These are phyloP conservation scores for Penicillium argentinense DNA, from an alignment of 495 filamentous ascomycete species.

Conservation along the genomic window DNA sequence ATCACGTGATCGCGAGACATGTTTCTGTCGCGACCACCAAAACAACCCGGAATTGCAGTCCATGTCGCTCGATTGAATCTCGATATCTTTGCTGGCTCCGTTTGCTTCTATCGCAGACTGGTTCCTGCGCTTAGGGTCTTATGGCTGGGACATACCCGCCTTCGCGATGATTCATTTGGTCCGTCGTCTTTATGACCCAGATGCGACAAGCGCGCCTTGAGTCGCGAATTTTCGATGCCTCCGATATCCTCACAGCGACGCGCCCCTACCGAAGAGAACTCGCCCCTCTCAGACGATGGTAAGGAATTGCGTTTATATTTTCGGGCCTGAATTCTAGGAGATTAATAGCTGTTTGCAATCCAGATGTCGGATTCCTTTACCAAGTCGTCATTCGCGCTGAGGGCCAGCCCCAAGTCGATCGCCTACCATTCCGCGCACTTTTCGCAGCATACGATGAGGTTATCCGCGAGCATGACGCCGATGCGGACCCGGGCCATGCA, in stretches of 20 bases:
- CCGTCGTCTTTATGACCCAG: conserved; percentile 50
- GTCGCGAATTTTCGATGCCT: conserved; percentile 60
- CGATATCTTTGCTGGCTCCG: conserved; percentile 5
- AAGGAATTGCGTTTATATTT: conserved; percentile 1
- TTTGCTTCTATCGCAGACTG: conserved; percentile 17
- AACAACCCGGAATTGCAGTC: conserved; percentile 22
- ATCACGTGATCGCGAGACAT: conserved; percentile 24
- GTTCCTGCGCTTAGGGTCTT: conserved; percentile 17
- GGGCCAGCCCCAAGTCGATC: conserved; percentile 59
- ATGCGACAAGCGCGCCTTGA: conserved; percentile 53
- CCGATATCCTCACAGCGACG: conserved; percentile 50
- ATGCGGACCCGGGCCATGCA: conserved; percentile 69
- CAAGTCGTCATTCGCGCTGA: conserved; percentile 73
- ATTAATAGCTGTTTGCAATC: conserved; percentile 9
- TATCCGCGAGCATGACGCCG: conserved; percentile 62
- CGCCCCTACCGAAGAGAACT: conserved; percentile 50
- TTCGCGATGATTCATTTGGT: conserved; percentile 48
- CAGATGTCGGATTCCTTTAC: conserved; percentile 78
- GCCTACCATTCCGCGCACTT: conserved; percentile 72
- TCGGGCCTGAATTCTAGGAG: neutral
- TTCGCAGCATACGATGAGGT: conserved; percentile 78
- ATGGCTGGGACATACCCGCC: conserved; percentile 4
- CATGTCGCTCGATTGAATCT: neutral
- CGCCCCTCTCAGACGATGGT: conserved; percentile 64
- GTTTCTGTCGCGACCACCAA: conserved; percentile 33